These are phyloP conservation scores for Begonia masoniana DNA, from an alignment of 306 rosid species.

Conservation along the genomic window DNA sequence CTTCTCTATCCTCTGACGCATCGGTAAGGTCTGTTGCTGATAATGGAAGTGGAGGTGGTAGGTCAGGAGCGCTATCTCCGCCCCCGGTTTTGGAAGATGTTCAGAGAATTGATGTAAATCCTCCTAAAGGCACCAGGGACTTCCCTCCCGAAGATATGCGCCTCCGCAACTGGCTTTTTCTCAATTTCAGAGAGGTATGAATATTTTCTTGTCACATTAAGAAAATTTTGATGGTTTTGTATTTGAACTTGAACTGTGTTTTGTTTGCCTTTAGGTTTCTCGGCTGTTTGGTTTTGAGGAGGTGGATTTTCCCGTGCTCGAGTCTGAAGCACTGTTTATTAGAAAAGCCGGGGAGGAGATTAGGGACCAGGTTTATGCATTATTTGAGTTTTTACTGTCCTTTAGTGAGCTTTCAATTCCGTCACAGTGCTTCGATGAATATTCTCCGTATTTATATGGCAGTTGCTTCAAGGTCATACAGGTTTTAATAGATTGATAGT, in stretches of 20 bases:
- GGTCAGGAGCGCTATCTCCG: slow-evolving; percentile 58
- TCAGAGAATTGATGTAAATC: slow-evolving; percentile 67
- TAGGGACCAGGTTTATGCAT: slow-evolving; percentile 64
- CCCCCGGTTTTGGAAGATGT: slow-evolving; percentile 30
- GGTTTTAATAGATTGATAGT: too few relatives aligned
- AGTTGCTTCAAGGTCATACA: too few relatives aligned
- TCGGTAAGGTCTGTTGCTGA: slow-evolving; percentile 26
- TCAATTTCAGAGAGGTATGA: slow-evolving; percentile 60
- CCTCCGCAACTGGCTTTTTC: slow-evolving; percentile 81
- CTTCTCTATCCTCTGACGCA: slow-evolving; percentile 26
- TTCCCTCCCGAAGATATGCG: slow-evolving; percentile 86
- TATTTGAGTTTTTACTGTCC: not conserved
- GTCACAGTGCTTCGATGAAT: too few relatives aligned
- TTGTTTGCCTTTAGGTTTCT: slow-evolving; percentile 34
- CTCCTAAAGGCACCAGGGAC: slow-evolving; percentile 90
- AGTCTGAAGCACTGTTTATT: slow-evolving; percentile 68
- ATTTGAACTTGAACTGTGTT: not conserved
- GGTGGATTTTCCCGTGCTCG: slow-evolving; percentile 89
- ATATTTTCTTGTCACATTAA: not conserved
- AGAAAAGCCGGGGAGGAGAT: slow-evolving; percentile 97
- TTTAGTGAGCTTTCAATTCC: too few relatives aligned
- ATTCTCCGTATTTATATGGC: too few relatives aligned
- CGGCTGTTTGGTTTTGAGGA: slow-evolving; percentile 74
- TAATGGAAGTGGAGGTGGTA: slow-evolving; percentile 25
- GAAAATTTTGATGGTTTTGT: not conserved